phyloP scores from a whole-genome alignment of 495 filamentous ascomycete species.

The Xylaria palmicola region DNA sequence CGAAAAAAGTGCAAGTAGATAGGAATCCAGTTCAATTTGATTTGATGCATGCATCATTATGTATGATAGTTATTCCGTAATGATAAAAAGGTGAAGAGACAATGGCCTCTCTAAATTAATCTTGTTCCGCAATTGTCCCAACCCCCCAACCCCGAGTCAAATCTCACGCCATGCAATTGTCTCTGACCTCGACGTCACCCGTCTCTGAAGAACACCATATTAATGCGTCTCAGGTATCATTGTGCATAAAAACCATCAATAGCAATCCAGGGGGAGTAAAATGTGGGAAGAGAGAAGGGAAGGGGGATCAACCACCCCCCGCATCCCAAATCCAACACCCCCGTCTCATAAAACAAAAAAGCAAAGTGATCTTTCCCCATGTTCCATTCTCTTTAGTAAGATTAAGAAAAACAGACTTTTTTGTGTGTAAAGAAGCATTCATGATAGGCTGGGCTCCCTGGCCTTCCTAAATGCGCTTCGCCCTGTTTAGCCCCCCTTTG shows the following conservation, averaged over 20 bases:
- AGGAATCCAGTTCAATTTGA: conserved; percentile 9
- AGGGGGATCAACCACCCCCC: conserved; percentile 11
- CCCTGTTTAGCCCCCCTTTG: too few species aligned
- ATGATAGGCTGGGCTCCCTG: too few species aligned
- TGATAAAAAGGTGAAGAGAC: too few species aligned
- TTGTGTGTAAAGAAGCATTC: conserved; percentile 3
- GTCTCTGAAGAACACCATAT: conserved; percentile 5
- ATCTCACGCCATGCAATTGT: conserved; percentile 9
- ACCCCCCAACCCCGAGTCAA: neutral
- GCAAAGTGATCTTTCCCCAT: neutral
- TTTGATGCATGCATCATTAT: conserved; percentile 13
- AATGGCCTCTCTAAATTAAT: conserved; percentile 10
- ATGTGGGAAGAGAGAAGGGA: neutral
- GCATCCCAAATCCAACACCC: neutral
- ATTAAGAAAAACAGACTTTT: conserved; percentile 3
- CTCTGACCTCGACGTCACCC: neutral
- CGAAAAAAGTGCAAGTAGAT: neutral
- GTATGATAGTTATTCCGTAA: too few species aligned
- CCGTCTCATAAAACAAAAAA: neutral
- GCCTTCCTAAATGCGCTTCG: too few species aligned
- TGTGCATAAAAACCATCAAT: neutral
- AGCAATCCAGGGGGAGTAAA: neutral
- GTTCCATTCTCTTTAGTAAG: neutral
- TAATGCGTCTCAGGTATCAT: conserved; percentile 6
- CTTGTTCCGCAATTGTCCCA: neutral